Conservation (phyloP, 306 rosid species). For the Glycine tomentella region DNA sequence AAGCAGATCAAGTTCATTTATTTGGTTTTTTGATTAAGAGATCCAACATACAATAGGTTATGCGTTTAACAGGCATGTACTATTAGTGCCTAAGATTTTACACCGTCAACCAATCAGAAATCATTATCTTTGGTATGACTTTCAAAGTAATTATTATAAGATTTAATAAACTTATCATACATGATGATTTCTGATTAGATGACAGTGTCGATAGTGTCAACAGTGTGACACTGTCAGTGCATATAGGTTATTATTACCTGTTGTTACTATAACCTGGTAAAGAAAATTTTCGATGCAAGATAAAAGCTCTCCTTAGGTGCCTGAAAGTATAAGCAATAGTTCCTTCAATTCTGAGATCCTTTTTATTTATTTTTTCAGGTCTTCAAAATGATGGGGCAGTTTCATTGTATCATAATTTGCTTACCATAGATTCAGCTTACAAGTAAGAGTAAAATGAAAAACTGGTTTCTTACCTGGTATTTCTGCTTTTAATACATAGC, state of each 20-base stretch:
- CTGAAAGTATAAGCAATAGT: conserved; percentile 44
- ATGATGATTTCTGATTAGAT: not conserved
- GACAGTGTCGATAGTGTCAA: too few relatives aligned
- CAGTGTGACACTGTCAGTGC: too few relatives aligned
- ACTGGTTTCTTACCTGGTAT: conserved; percentile 62
- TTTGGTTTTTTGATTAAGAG: conserved; percentile 28
- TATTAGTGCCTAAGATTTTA: not conserved
- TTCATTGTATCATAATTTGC: conserved; percentile 44
- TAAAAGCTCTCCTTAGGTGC: conserved; percentile 39
- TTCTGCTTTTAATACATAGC: conserved; percentile 78
- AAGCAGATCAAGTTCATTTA: conserved; percentile 6
- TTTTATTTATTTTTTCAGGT: not conserved
- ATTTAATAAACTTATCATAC: not conserved
- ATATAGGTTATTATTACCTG: not conserved
- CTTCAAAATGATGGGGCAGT: conserved; percentile 39
- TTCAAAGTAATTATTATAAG: not conserved
- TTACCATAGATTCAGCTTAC: conserved; percentile 24
- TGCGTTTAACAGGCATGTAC: not conserved
- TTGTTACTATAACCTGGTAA: conserved; percentile 34
- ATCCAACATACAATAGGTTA: conserved; percentile 5
- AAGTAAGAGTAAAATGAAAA: conserved; percentile 11
- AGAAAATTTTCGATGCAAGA: conserved; percentile 30
- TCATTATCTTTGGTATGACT: not conserved
- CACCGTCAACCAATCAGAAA: not conserved
- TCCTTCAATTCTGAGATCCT: conserved; percentile 43